phyloP scores from a whole-genome alignment of 2,329 filamentous ascomycete species.

The Kalmusia sp. region DNA sequence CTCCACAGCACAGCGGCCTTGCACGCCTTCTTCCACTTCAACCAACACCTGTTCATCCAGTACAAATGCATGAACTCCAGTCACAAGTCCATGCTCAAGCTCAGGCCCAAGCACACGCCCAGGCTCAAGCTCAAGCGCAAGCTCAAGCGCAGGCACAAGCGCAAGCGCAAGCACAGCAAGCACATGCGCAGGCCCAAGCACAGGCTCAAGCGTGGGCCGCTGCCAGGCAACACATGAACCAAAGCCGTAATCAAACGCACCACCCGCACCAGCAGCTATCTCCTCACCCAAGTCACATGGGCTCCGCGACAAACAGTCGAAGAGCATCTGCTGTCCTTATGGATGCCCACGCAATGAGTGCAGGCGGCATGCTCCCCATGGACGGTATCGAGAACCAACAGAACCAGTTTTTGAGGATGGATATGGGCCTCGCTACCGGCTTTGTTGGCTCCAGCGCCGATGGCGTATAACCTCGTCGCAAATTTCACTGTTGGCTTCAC shows the following conservation, averaged over 20 bases:
- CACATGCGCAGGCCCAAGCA: constrained; percentile 24
- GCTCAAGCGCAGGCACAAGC: constrained; percentile 25
- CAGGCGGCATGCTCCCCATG: constrained; percentile 37
- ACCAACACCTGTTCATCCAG: constrained; percentile 39
- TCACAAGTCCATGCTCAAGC: constrained; percentile 32
- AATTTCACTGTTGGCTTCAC: not conserved
- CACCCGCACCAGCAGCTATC: constrained; percentile 33
- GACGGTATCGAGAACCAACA: constrained; percentile 40
- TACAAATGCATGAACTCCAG: constrained; percentile 31
- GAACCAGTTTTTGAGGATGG: constrained; percentile 42
- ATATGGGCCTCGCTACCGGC: constrained; percentile 36
- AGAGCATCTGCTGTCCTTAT: constrained; percentile 38
- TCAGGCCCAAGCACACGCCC: constrained; percentile 34
- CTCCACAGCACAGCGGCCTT: constrained; percentile 21
- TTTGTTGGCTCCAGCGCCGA: constrained; percentile 37
- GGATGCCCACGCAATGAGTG: constrained; percentile 31
- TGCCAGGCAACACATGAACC: constrained; percentile 47
- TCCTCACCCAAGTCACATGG: constrained; percentile 35
- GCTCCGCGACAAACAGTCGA: constrained; percentile 39
- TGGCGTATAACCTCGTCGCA: constrained; percentile 13
- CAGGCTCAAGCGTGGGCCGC: constrained; percentile 40
- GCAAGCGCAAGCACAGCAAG: constrained; percentile 25
- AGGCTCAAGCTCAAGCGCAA: constrained; percentile 33
- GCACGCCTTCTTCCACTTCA: constrained; percentile 38
- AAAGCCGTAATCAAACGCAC: constrained; percentile 41